Evolutionary conservation across 2,329 filamentous ascomycete genomes (phyloP), one percentile per base, ranked within the genome.

Genomic region (Penicillium decumbens): DNA sequence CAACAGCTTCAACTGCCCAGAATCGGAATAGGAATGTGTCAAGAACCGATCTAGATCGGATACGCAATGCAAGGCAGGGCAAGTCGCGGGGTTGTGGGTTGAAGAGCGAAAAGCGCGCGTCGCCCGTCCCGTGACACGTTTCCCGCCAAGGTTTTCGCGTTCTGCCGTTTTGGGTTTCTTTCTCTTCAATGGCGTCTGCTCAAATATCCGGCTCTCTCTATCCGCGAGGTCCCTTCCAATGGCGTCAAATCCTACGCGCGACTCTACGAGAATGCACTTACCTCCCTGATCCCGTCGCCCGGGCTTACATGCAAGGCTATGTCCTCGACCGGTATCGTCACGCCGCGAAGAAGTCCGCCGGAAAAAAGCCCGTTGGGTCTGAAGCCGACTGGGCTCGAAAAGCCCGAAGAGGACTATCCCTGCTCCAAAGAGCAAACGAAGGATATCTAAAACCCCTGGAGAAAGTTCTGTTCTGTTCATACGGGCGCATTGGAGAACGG

Each of bases 191-290:
- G 45, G 49, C 60, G 58, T 47, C 56, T 62, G 44, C 59, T 45
- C 45, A 47, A 54, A 50, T 51, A 51, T 48, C 44, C 20, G 27
- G 27, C 7, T 29, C 42, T 27, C 8, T 44, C 6, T 44, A 50
- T 15, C 43, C 48, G 10, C 46, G 43, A 35, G 47, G 43, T 25
- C 18, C 48, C 27, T 13, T 37, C 12, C 53, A 62, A 62, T 73
- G 70, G 70, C 62, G 60, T 27, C 75, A 79, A 60, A 66, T 82
- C 40, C 72, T 81, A 55, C 79, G 82, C 42, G 72, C 76, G 23
- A 72, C 82, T 8, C 75, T 84, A 33, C 77, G 82, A 51, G 78
- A 84, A 68, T 75, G 74, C 54, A 75, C 77, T 47, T 84, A 84
- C 58, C 76, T 85, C 33, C 81, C 82, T 25, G 81, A 84, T 60